Base-by-base conservation (phyloP, 2,329 filamentous ascomycete species). In the Diaporthe eres region DNA sequence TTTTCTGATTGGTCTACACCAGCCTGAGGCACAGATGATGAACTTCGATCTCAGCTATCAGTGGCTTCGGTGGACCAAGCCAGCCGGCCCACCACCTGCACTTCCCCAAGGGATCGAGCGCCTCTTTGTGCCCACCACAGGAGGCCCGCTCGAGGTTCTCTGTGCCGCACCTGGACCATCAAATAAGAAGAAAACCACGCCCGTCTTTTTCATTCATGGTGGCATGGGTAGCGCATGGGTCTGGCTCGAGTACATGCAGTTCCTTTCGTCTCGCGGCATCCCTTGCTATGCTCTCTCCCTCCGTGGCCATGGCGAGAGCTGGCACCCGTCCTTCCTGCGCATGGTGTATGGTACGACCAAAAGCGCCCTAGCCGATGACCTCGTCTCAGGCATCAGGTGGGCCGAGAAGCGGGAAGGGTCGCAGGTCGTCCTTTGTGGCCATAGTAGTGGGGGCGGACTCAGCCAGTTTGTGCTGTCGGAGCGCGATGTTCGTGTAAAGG, bases 211-310 rank as follows among this genome's bases (percentile, higher is more conserved):
- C 81, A 82, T 86, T 47, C 89, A 91, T 77, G 89, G 89, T 53
- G 88, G 88, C 67, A 89, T 90, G 83, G 89, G 88, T 55, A 84
- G 84, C 72, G 90, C 89, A 10, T 86, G 85, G 80, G 85, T 90
- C 28, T 91, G 88, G 87, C 82, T 86, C 12, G 84, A 86, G 58
- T 91, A 88, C 78, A 87, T 91, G 84, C 82, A 81, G 34, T 88
- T 84, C 78, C 86, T 90, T 73, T 82, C 87, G 4, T 77, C 81
- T 7, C 81, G 81, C 34, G 85, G 86, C 19, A 84, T 88, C 76
- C 83, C 86, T 0, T 88, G 87, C 80, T 91, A 90, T 78, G 88
- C 89, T 15, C 78, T 90, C 47, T 90, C 87, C 10, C 83, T 87
- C 51, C 86, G 89, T 8, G 88, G 88, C 3, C 89, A 90, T 77